These are phyloP conservation scores for Annulohypoxylon stygium DNA, from an alignment of 495 filamentous ascomycete genomes.

Conservation along the genomic window DNA sequence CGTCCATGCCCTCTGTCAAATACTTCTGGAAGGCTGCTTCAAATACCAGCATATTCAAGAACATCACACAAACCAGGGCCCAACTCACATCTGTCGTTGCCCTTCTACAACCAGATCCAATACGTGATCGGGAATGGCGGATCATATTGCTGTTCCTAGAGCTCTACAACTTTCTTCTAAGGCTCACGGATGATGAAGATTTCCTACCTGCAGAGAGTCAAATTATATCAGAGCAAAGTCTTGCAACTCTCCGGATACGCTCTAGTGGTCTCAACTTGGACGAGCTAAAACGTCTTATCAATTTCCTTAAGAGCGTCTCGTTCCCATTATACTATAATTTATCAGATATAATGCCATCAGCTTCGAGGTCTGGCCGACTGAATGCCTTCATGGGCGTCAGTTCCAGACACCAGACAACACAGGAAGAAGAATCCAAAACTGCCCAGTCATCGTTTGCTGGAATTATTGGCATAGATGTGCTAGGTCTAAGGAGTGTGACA, in stretches of 20 bases:
- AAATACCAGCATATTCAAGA: conserved; percentile 73
- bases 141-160: conserved; percentile 92
- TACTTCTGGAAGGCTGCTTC: conserved; percentile 89
- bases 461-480: conserved; percentile 79
- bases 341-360: conserved; percentile 63
- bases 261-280: conserved; percentile 77
- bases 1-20: conserved; percentile 77
- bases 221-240: conserved; percentile 50
- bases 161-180: conserved; percentile 90
- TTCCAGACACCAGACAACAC: conserved; percentile 25
- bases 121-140: conserved; percentile 76
- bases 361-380: conserved; percentile 26
- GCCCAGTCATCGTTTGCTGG: conserved; percentile 48
- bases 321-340: conserved; percentile 92
- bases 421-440: conserved; percentile 32
- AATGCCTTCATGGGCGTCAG: conserved; percentile 38
- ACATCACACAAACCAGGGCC: conserved; percentile 60
- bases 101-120: conserved; percentile 36
- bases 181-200: conserved; percentile 94
- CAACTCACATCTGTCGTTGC: conserved; percentile 37
- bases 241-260: conserved; percentile 62
- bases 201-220: conserved; percentile 66
- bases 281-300: conserved; percentile 79
- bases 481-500: conserved; percentile 82
- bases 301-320: conserved; percentile 92